These are phyloP conservation scores for Colletotrichum echinochloae DNA, from an alignment of 2,329 filamentous ascomycete species.

Conservation along the genomic window DNA sequence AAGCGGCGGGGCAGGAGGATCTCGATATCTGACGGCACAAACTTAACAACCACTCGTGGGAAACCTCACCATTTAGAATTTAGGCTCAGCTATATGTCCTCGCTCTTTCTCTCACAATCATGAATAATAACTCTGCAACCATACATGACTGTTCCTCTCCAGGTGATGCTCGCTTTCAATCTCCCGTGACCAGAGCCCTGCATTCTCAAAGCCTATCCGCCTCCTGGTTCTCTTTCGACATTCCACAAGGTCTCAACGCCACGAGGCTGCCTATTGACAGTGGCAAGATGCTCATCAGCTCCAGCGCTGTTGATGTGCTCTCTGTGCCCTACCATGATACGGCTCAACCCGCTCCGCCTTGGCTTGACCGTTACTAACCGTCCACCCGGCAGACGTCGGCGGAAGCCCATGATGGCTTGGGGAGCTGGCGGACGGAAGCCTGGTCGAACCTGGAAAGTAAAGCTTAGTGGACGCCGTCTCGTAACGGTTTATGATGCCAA, in stretches of 20 bases:
- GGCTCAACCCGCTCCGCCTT: background rate
- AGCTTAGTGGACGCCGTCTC: slow-evolving; percentile 45
- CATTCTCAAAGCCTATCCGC: too few species aligned
- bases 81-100: slow-evolving; percentile 12
- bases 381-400: slow-evolving; percentile 11
- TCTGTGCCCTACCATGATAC: slow-evolving; percentile 50
- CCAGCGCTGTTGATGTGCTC: slow-evolving; percentile 49
- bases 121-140: slow-evolving; percentile 16
- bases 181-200: background rate
- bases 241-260: slow-evolving; percentile 45
- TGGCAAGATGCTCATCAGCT: slow-evolving; percentile 50
- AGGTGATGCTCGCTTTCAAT: background rate
- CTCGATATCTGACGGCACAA: background rate
- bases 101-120: slow-evolving; percentile 16
- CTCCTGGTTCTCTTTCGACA: slow-evolving; percentile 49
- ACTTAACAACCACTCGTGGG: slow-evolving; percentile 1
- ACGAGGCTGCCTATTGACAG: slow-evolving; percentile 49
- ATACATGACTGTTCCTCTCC: background rate
- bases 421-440: slow-evolving; percentile 55
- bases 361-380: background rate
- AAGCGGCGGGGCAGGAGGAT: slow-evolving; percentile 6
- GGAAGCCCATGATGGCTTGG: slow-evolving; percentile 56
- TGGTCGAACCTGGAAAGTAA: slow-evolving; percentile 56
- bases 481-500: background rate
- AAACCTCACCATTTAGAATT: slow-evolving; percentile 10